Evolutionary conservation across 208 protist genomes (phyloP), one percentile per base, ranked within the genome.

Genomic region (Leishmania tarentolae): DNA sequence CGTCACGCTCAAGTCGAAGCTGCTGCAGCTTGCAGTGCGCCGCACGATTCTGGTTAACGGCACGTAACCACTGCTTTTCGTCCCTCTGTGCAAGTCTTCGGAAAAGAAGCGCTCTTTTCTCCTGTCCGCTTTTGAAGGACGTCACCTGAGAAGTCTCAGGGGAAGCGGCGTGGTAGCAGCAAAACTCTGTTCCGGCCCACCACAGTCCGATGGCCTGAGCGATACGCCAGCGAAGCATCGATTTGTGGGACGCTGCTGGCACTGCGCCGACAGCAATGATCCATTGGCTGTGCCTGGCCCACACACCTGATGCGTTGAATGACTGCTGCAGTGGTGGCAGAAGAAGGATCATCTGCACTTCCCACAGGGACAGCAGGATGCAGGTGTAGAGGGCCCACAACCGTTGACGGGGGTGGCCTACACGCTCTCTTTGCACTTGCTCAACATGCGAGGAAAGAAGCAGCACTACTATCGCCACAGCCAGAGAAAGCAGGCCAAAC

Each of bases 161-260:
- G 42, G 17, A n/a, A 11, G 65, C n/a, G n/a, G 78, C 63, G 53
- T 76, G 63, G 37, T 76, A 46, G 73, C 78, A 86, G 24, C 82
- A 11, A n/a, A 44, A 63, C 82, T 86, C 82, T 24, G 69, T 61
- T 1, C 73, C 82, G 15, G 82, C 82, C 77, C 77, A 82, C 82
- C 82, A 86, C 44, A 86, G 52, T 21, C 82, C 78, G 2, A 86
- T 46, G 44, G 72, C 82, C 2, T 57, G 37, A 9, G 56, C 42
- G 35, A 82, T 47, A 19, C 56, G 52, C 82, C 82, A 86, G 35
- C 42, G 35, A 5, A 19, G n/a, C 3, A 21, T 37, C 56, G 17
- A 7, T 40, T 19, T 24, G 61, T 59, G 72, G n/a, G 66, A 44
- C 21, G 42, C 65, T 46, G 65, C 44, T 1, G 78, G 63, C 37